Conservation (phyloP, 768 basidiomycete species). For the Leccinellum albellum region DNA sequence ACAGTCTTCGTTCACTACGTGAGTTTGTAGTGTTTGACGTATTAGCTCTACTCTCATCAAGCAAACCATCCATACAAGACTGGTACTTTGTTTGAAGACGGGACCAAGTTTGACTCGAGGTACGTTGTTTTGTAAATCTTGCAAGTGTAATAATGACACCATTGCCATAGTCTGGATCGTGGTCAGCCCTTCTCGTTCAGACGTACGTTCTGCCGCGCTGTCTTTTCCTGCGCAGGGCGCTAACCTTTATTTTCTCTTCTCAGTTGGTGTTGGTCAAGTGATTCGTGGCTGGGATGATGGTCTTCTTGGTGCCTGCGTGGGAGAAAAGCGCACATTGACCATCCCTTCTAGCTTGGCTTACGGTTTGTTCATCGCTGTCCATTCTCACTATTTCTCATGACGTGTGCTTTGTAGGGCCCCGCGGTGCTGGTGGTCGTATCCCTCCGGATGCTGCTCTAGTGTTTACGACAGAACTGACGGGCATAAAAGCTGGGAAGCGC, state of each 20-base stretch:
- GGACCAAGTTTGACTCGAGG: constrained; percentile 90
- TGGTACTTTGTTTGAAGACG: constrained; percentile 71
- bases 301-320: constrained; percentile 77
- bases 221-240: not conserved
- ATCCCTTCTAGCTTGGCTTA: constrained; percentile 82
- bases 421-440: constrained; percentile 75
- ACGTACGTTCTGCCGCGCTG: constrained; percentile 43
- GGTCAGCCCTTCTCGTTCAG: constrained; percentile 72
- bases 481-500: constrained; percentile 45
- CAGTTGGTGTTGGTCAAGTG: constrained; percentile 78
- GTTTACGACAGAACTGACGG: constrained; percentile 83
- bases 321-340: constrained; percentile 84
- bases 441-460: constrained; percentile 77
- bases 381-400: not conserved
- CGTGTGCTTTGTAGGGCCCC: constrained; percentile 44
- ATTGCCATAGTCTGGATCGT: constrained; percentile 58
- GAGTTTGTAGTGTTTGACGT: constrained; percentile 20
- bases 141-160: not conserved
- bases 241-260: not conserved
- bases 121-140: constrained; percentile 28
- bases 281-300: constrained; percentile 86
- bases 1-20: constrained; percentile 77
- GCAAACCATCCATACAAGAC: constrained; percentile 34
- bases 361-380: constrained; percentile 47
- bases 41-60: not conserved